Conservation (phyloP, 140 eudicot species). For the Anethum foeniculum region DNA sequence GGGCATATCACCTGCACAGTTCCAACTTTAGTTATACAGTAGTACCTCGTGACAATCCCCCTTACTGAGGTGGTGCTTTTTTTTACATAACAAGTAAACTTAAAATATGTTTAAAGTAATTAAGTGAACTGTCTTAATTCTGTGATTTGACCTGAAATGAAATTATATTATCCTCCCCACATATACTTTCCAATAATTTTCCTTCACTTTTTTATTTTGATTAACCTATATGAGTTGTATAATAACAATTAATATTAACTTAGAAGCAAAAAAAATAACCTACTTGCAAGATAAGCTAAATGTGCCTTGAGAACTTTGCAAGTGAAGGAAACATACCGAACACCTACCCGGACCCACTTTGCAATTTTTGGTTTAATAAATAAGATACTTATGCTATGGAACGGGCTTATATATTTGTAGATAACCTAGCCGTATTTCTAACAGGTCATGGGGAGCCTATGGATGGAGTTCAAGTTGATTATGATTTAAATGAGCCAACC, state of each 20-base stretch:
- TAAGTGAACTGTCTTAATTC: background rate
- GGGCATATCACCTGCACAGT: background rate
- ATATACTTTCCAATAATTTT: too few relatives aligned
- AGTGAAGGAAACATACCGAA: background rate
- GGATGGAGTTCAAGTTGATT: constrained; percentile 38
- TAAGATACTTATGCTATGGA: background rate
- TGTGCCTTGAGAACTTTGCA: background rate
- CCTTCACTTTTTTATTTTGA: too few relatives aligned
- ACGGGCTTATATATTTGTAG: background rate
- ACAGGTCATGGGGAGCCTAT: constrained; percentile 42
- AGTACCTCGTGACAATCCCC: background rate
- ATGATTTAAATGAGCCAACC: constrained; percentile 66
- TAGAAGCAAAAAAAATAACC: background rate
- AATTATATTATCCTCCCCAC: too few relatives aligned
- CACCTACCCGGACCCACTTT: background rate
- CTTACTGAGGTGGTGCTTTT: background rate
- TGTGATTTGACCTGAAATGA: too few relatives aligned
- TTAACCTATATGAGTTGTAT: too few relatives aligned
- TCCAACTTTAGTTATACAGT: background rate
- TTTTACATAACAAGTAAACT: background rate
- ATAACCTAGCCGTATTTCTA: constrained; percentile 13
- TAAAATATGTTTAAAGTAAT: background rate
- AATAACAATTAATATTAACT: background rate
- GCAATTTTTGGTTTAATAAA: background rate
- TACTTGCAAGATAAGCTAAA: background rate